Evolutionary conservation across 1,139 yeast genomes (phyloP), one percentile per base, ranked within the genome.

Genomic region (Casaregolazyma suthepensis): DNA sequence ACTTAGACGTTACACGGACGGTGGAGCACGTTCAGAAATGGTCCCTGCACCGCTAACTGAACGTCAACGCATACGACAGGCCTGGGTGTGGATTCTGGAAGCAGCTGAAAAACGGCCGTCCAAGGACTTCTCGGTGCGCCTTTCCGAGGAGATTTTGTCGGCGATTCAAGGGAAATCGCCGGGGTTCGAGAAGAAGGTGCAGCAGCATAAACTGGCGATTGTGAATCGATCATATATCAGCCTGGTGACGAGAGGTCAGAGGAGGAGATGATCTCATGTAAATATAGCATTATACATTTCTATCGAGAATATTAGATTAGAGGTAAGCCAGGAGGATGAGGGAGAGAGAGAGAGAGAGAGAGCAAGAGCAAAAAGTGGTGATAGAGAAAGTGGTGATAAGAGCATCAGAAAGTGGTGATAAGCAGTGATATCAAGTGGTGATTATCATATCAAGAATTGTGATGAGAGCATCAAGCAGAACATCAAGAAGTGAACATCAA

Each of bases 81-180:
- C 98, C 2, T 87, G 94, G 76, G 72, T 76, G 58, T 93, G 98
- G 98, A 85, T 93, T 50, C 72, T 90, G 55, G 96, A 89, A 56
- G 90, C 95, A 19, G 81, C 95, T 29, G 78, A 81, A 54, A 85
- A 85, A 67, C 84, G 95, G 69, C 85, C 83, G 52, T 83, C 93
- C 19, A 81, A 83, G 56, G 94, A 87, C 64, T 86, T 86, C 64
- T 77, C 95, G 1, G 97, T 93, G 35, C 80, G 98, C 66, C 77
- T 93, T 56, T 93, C 93, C 37, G 98, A 93, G 71, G 98, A 93
- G 70, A 80, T 93, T 57, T 70, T 89, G 46, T 75, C 86, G 53
- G 94, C 94, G 31, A 77, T 77, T 62, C 83, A 81, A 63, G 96
- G 96, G 52, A 82, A 82, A 67, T 82, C 94, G 47, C 77, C 91